A percentile compares a stretch with the other conserved stretches of the same genome.
These are phyloP conservation scores for Neurospora pannonica DNA, from an alignment of 495 filamentous ascomycete genomes.

Conservation along the genomic window DNA sequence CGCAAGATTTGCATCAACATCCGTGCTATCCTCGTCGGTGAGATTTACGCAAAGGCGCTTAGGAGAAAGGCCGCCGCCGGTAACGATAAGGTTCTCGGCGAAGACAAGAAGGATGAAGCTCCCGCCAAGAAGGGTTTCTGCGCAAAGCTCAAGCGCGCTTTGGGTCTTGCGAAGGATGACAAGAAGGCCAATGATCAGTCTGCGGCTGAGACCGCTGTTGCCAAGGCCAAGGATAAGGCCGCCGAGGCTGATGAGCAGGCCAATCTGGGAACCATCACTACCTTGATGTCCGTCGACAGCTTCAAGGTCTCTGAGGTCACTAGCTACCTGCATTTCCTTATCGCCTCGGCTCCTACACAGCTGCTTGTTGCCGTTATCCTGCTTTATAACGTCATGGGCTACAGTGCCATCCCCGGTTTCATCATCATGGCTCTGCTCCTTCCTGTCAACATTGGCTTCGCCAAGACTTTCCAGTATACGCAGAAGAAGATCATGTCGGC, in stretches of 20 bases:
- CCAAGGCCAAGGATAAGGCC: constrained; percentile 26
- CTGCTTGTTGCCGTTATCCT: constrained; percentile 59
- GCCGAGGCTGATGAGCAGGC: constrained; percentile 58
- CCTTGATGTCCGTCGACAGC: constrained; percentile 97
- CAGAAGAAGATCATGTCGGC: constrained; percentile 89
- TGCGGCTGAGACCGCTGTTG: constrained; percentile 18
- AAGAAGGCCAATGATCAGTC: constrained; percentile 19
- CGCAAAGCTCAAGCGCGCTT: constrained; percentile 35
- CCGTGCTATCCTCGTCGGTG: constrained; percentile 90
- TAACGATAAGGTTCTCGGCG: constrained; percentile 56
- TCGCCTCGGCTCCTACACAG: constrained; percentile 77
- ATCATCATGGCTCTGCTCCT: constrained; percentile 82
- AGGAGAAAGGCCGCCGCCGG: constrained; percentile 78
- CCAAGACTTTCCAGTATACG: constrained; percentile 68
- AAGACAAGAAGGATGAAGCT: constrained; percentile 29
- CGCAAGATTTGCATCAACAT: constrained; percentile 88
- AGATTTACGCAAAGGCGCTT: constrained; percentile 96
- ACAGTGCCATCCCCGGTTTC: constrained; percentile 89
- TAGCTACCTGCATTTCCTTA: constrained; percentile 84
- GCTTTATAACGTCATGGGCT: constrained; percentile 81
- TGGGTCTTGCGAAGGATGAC: constrained; percentile 51
- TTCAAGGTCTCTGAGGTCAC: constrained; percentile 95
- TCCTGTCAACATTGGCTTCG: constrained; percentile 81
- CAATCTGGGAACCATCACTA: constrained; percentile 93
- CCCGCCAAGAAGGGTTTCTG: constrained; percentile 40